Conservation (phyloP, 2,329 filamentous ascomycete species). For the Beauveria brongniartii region DNA sequence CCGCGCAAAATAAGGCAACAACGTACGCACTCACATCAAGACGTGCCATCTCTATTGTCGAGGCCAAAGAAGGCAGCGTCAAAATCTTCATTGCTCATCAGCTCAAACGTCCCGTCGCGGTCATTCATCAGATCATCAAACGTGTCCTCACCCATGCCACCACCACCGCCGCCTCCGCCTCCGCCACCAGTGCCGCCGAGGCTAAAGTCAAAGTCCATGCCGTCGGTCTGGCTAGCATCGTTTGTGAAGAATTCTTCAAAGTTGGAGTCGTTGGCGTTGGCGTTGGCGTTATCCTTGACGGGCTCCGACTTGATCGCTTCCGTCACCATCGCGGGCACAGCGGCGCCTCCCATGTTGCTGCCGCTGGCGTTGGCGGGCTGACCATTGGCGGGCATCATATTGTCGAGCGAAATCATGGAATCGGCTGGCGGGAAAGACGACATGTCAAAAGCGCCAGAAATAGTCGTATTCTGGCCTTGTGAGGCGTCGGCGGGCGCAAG, state of each 20-base stretch:
- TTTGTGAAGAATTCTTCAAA: constrained; percentile 42
- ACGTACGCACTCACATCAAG: constrained; percentile 9
- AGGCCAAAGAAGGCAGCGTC: constrained; percentile 40
- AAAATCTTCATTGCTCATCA: constrained; percentile 37
- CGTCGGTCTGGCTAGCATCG: constrained; percentile 30
- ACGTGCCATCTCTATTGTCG: constrained; percentile 15
- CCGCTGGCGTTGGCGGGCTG: constrained; percentile 10
- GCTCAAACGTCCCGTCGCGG: constrained; percentile 33
- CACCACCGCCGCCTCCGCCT: constrained; percentile 17
- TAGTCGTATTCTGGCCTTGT: constrained; percentile 18
- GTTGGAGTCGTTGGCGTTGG: constrained; percentile 12
- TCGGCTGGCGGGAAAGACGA: constrained; percentile 32
- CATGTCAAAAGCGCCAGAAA: constrained; percentile 36
- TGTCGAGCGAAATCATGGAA: constrained; percentile 23
- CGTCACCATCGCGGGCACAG: constrained; percentile 5
- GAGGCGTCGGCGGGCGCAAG: constrained; percentile 34
- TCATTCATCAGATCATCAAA: constrained; percentile 44
- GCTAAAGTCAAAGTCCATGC: constrained; percentile 32
- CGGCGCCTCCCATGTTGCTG: constrained; percentile 11
- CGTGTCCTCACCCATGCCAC: constrained; percentile 27
- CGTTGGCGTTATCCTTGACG: constrained; percentile 22
- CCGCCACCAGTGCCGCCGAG: constrained; percentile 16
- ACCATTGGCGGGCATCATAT: constrained; percentile 21
- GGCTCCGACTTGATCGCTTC: constrained; percentile 17
- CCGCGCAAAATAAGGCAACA: background rate